These are phyloP conservation scores for Kwoniella mangroviensis DNA, from an alignment of 768 basidiomycete species.

Conservation along the genomic window DNA sequence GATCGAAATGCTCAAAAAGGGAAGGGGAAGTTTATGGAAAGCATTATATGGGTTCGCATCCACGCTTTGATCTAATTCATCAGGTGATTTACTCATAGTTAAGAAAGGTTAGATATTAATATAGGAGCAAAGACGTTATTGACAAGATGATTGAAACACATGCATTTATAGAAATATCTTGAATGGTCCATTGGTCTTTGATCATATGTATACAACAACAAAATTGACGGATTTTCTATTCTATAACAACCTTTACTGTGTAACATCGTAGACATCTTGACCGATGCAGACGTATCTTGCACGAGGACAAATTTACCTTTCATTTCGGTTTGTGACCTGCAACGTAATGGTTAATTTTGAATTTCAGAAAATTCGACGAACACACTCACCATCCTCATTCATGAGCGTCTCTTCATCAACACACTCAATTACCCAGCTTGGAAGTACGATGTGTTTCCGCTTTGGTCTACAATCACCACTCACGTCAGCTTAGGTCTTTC, in stretches of 20 bases:
- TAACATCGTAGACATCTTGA: not conserved
- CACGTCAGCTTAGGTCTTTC: not conserved
- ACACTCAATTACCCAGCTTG: conserved; percentile 77
- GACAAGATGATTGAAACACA: no score
- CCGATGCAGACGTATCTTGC: no score
- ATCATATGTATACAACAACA: not conserved
- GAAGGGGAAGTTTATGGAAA: conserved; percentile 24
- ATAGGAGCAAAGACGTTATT: no score
- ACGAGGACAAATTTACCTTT: not conserved
- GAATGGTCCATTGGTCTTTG: no score
- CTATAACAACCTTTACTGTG: no score
- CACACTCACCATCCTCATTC: conserved; percentile 77
- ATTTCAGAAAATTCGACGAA: not conserved
- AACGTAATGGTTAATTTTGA: not conserved
- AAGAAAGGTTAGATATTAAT: no score
- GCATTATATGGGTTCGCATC: conserved; percentile 13
- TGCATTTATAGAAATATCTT: no score
- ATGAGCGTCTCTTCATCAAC: conserved; percentile 81
- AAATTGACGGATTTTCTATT: not conserved
- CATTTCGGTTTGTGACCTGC: conserved; percentile 25
- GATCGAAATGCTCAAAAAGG: conserved; percentile 20
- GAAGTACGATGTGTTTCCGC: conserved; percentile 74
- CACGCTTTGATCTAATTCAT: not conserved
- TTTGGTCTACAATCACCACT: conserved; percentile 67
- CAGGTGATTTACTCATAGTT: no score